phyloP scores from a whole-genome alignment of 108 stramenopile genomes.

The Cyclotella baltica region DNA sequence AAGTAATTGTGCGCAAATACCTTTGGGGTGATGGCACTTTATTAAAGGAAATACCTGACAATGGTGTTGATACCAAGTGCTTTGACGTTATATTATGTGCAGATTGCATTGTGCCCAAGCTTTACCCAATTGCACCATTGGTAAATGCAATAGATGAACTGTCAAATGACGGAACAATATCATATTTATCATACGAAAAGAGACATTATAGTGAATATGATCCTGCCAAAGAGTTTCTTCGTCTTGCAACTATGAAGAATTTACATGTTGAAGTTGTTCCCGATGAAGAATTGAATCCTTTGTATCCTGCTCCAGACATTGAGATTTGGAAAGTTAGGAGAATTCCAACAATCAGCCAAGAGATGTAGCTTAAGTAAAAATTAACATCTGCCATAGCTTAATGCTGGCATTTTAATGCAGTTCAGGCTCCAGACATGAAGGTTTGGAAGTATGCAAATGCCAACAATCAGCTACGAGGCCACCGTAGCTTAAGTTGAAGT shows the following conservation, averaged over 20 bases:
- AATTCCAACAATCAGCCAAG: neutral
- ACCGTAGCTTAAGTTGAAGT: too few relatives aligned
- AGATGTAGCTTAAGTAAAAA: too few relatives aligned
- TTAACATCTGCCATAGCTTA: too few relatives aligned
- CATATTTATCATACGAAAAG: conserved; percentile 72
- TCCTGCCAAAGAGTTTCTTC: conserved; percentile 63
- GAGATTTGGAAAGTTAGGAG: conserved; percentile 71
- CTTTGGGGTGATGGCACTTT: conserved; percentile 72
- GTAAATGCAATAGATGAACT: conserved; percentile 81
- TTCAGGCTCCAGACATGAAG: too few relatives aligned
- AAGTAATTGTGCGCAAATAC: conserved; percentile 57
- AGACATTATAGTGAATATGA: conserved; percentile 72
- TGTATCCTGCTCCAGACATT: conserved; percentile 75
- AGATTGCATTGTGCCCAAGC: conserved; percentile 92
- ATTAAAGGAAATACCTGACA: neutral
- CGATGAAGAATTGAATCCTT: conserved; percentile 48
- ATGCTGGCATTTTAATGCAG: too few relatives aligned
- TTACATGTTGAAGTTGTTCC: conserved; percentile 53
- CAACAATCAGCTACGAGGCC: too few relatives aligned
- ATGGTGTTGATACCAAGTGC: neutral
- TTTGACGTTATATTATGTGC: conserved; percentile 82
- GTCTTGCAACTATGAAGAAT: conserved; percentile 45
- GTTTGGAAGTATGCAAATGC: too few relatives aligned
- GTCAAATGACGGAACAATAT: conserved; percentile 27
- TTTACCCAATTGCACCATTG: conserved; percentile 91